phyloP scores from a whole-genome alignment of 2,329 filamentous ascomycete genomes.

The Esteya vermicola region DNA sequence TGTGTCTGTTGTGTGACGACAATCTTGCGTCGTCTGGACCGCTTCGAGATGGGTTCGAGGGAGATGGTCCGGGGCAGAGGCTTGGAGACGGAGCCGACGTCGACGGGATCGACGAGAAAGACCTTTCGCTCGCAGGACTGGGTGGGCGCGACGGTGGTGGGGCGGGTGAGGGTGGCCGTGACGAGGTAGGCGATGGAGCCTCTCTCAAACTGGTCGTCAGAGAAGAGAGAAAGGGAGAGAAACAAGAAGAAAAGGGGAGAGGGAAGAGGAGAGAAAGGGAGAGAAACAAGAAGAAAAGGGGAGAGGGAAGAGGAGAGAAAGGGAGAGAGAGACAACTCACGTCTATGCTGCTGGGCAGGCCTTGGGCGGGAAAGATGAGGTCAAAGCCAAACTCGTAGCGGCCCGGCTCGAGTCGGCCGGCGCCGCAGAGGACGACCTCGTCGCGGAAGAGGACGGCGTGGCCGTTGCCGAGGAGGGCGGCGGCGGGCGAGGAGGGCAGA shows the following conservation, averaged over 20 bases:
- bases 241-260: neutral
- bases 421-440: conserved; percentile 65
- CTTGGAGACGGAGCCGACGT: conserved; percentile 60
- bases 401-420: conserved; percentile 59
- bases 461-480: conserved; percentile 55
- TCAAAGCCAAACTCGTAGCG: conserved; percentile 59
- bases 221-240: neutral
- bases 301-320: neutral
- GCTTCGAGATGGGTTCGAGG: conserved; percentile 70
- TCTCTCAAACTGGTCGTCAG: conserved; percentile 65
- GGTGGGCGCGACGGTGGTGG: conserved; percentile 71
- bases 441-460: conserved; percentile 73
- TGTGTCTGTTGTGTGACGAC: conserved; percentile 16
- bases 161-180: conserved; percentile 77
- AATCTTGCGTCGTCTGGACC: conserved; percentile 46
- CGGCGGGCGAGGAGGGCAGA: neutral
- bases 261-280: neutral
- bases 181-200: conserved; percentile 87
- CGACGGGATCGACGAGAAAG: conserved; percentile 65
- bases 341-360: conserved; percentile 81
- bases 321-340: conserved; percentile 43
- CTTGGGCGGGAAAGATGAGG: conserved; percentile 18
- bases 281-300: conserved; percentile 1
- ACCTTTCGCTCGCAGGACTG: conserved; percentile 71
- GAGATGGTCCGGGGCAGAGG: conserved; percentile 75